Conservation (phyloP, 176 grass and related monocot species). For the Musa schizocarpa region DNA sequence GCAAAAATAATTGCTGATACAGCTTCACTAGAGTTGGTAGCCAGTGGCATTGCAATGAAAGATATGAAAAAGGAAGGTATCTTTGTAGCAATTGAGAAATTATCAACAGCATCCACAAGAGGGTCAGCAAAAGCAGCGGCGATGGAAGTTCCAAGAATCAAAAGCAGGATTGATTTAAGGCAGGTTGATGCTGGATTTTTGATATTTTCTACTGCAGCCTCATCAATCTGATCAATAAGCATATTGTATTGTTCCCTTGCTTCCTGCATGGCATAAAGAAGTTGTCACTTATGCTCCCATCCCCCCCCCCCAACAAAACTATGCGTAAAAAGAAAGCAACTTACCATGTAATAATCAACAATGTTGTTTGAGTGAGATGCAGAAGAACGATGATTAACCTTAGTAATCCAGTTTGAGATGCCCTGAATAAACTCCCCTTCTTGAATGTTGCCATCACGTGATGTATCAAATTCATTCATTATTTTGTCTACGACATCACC, state of each 20-base stretch:
- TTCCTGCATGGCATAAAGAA: slow-evolving; percentile 42
- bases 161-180: slow-evolving; percentile 44
- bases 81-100: slow-evolving; percentile 56
- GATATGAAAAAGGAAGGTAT: slow-evolving; percentile 93
- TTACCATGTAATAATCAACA: slow-evolving; percentile 26
- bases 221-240: slow-evolving; percentile 33
- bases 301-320: background rate
- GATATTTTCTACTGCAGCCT: slow-evolving; percentile 29
- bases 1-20: slow-evolving; percentile 78
- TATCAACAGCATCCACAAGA: slow-evolving; percentile 73
- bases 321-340: background rate
- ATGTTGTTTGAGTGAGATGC: slow-evolving; percentile 30
- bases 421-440: slow-evolving; percentile 41
- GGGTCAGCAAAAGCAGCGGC: slow-evolving; percentile 77
- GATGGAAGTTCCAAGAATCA: slow-evolving; percentile 62
- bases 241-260: slow-evolving; percentile 53
- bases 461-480: slow-evolving; percentile 57
- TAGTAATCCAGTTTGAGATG: slow-evolving; percentile 52
- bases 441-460: slow-evolving; percentile 36
- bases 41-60: slow-evolving; percentile 80
- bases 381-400: slow-evolving; percentile 30
- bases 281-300: background rate
- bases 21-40: slow-evolving; percentile 87
- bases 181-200: slow-evolving; percentile 48
- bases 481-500: slow-evolving; percentile 37